Conservation (phyloP, 2,329 filamentous ascomycete species). For the Ophiostoma ips region DNA sequence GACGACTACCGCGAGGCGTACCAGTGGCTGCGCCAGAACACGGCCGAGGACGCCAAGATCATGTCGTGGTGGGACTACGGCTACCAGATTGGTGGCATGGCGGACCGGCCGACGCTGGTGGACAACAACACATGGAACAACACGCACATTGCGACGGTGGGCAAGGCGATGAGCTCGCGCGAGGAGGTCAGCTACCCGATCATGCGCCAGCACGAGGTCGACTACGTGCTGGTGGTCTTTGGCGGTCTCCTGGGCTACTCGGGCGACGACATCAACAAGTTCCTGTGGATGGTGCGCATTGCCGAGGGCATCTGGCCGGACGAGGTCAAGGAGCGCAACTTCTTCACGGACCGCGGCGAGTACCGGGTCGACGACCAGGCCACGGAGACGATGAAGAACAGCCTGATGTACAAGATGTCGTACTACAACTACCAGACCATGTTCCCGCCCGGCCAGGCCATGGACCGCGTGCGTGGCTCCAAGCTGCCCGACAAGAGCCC, state of each 20-base stretch:
- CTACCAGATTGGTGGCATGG: slow-evolving; percentile 99
- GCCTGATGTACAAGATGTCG: slow-evolving; percentile 99
- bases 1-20: slow-evolving; percentile 99
- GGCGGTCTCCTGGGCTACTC: slow-evolving; percentile 93
- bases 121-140: slow-evolving; percentile 99
- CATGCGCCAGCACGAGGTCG: slow-evolving; percentile 95
- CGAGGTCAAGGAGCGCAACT: slow-evolving; percentile 91
- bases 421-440: slow-evolving; percentile 95
- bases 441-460: slow-evolving; percentile 81
- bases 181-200: slow-evolving; percentile 99
- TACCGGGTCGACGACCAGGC: slow-evolving; percentile 90
- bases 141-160: slow-evolving; percentile 96
- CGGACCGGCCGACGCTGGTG: slow-evolving; percentile 87
- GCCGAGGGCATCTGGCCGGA: slow-evolving; percentile 99
- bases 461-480: slow-evolving; percentile 74
- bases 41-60: slow-evolving; percentile 84
- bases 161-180: slow-evolving; percentile 94
- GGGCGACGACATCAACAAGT: slow-evolving; percentile 99
- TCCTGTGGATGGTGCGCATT: slow-evolving; percentile 99
- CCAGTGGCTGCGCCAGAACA: slow-evolving; percentile 98
- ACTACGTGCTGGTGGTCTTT: slow-evolving; percentile 96
- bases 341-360: slow-evolving; percentile 86
- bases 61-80: slow-evolving; percentile 99
- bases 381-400: slow-evolving; percentile 96
- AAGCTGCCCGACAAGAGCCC: slow-evolving; percentile 74